Percentiles rank a stretch among this genome's conserved stretches.
Conservation (phyloP, 179 eudicot genomes). For the Silene noctiflora region DNA sequence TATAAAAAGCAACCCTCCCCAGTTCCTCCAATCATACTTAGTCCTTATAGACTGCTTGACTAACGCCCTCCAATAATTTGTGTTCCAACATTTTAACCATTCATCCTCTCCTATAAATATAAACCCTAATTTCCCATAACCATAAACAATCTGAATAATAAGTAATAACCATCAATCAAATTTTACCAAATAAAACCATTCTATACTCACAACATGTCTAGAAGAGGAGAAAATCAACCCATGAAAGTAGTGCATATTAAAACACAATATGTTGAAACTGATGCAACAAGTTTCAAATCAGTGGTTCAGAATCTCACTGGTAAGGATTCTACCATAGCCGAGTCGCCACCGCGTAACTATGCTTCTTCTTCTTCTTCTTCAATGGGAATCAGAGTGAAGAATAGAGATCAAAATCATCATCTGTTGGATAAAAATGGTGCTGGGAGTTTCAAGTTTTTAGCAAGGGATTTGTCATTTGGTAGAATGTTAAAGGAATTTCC, state of each 20-base stretch:
- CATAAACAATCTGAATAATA: slow-evolving; percentile 9
- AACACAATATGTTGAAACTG: slow-evolving; percentile 49
- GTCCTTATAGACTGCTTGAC: slow-evolving; percentile 29
- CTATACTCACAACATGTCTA: slow-evolving; percentile 5
- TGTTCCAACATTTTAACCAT: neutral
- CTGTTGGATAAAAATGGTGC: slow-evolving; percentile 15
- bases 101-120: slow-evolving; percentile 16
- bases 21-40: slow-evolving; percentile 14
- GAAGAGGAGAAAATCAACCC: slow-evolving; percentile 17
- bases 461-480: slow-evolving; percentile 50
- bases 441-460: slow-evolving; percentile 28
- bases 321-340: slow-evolving; percentile 33
- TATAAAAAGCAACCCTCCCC: neutral
- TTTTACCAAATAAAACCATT: neutral
- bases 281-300: slow-evolving; percentile 52
- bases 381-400: slow-evolving; percentile 8
- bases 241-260: slow-evolving; percentile 48
- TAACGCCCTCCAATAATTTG: slow-evolving; percentile 10
- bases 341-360: slow-evolving; percentile 6
- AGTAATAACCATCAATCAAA: neutral
- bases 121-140: neutral
- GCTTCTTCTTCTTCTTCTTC: neutral
- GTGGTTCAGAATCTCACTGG: slow-evolving; percentile 57
- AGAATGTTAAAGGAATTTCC: slow-evolving; percentile 55
- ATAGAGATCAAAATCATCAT: neutral